Percentiles rank a stretch among this genome's conserved stretches.
Evolutionary conservation across 441 rosid genomes (phyloP).

Genomic region (Omphalea diandra): DNA sequence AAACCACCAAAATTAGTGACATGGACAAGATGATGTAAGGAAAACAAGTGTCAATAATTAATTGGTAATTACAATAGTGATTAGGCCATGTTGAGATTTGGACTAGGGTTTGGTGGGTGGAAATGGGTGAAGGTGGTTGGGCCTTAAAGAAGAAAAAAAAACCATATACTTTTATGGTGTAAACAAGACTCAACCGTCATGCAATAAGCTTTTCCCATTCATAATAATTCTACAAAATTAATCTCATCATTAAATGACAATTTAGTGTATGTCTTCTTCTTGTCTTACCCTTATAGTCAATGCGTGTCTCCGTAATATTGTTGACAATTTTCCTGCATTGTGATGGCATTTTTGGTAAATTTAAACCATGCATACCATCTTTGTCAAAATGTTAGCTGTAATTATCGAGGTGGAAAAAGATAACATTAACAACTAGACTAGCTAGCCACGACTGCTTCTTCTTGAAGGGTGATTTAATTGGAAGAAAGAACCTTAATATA

Average conservation of each 20-base stretch:
- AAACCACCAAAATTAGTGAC: neutral
- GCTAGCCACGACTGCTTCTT: slow-evolving; percentile 49
- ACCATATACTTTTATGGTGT: slow-evolving; percentile 22
- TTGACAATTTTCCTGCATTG: slow-evolving; percentile 5
- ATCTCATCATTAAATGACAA: no score
- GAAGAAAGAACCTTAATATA: slow-evolving; percentile 21
- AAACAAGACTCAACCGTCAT: slow-evolving; percentile 39
- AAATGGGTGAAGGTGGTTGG: slow-evolving; percentile 98
- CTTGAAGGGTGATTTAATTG: slow-evolving; percentile 39
- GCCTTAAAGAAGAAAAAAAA: slow-evolving; percentile 32
- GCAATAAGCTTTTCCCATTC: slow-evolving; percentile 12
- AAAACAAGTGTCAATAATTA: slow-evolving; percentile 21
- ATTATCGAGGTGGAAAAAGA: slow-evolving; percentile 41
- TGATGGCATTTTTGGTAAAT: slow-evolving; percentile 24
- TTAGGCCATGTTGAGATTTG: slow-evolving; percentile 37
- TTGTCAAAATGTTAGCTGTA: slow-evolving; percentile 90
- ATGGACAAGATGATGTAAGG: slow-evolving; percentile 17
- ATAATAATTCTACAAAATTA: neutral
- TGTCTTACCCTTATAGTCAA: neutral
- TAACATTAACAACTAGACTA: slow-evolving; percentile 13
- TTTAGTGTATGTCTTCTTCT: no score
- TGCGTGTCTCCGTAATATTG: slow-evolving; percentile 18
- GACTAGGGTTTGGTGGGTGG: slow-evolving; percentile 64
- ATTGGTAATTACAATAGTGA: slow-evolving; percentile 20
- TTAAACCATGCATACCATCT: slow-evolving; percentile 36